Evolutionary conservation across 768 basidiomycete species (phyloP), one percentile per base, ranked within the genome.

Genomic region (Glaciozyma martinii): DNA sequence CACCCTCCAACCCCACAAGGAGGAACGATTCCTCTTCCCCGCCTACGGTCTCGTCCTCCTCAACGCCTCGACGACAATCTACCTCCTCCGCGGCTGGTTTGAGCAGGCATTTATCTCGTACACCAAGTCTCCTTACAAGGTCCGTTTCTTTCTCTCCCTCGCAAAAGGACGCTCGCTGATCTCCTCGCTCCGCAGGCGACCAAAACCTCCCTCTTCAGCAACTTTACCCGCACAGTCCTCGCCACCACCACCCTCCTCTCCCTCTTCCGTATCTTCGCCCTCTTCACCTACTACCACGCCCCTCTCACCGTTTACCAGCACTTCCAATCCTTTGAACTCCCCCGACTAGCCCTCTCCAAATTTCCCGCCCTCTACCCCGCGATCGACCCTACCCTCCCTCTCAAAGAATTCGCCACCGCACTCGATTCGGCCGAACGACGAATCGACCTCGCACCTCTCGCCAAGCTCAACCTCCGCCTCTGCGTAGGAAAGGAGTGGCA

Each of bases 21-120:
- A 99, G 77, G 95, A 99, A 75, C 82, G 95, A n/a, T 99, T 99
- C 79, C 88, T 97, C 85, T 98, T 86, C 76, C 94, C 95, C 1
- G 86, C 84, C 3, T 98, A 94, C 75, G 88, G 90, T 2, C 76
- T 98, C 40, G 77, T 98, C 55, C 90, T 90, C 74, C 90, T 98
- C 78, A 97, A 97, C 74, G 94, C 92, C 1, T 89, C 90, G 6
- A 85, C 92, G n/a, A 81, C 86, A 18, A 68, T 94, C 16, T 97
- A 89, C 75, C 80, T 99, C 50, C 71, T 88, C 19, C 83, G 91
- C 64, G 92, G 91, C 18, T 91, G 87, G 89, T 76, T 89, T 67
- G 93, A 98, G 79, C 80, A 78, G 23, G 76, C 79, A 4, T 98
- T 85, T 73, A 81, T 94, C 71, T 81, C 80, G 57, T 50, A 84